Base-by-base conservation (phyloP, 2,329 filamentous ascomycete species). In the Didymella lethalis region DNA sequence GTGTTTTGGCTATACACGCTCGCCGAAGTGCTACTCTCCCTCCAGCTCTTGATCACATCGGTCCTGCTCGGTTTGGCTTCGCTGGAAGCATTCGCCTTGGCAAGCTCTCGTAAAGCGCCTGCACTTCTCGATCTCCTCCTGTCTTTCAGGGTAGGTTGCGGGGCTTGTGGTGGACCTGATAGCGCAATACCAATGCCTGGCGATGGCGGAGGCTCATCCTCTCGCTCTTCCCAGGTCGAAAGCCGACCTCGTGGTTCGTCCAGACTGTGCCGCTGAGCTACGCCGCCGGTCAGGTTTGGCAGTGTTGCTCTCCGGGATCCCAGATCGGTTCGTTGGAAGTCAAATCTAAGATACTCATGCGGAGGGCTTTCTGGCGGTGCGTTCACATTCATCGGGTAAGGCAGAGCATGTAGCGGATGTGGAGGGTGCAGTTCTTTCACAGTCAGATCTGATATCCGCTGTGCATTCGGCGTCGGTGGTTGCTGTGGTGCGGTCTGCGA, bases 361-460 rank as follows among this genome's bases (percentile, higher is more conserved):
- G 69, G 72, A 38, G 75, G 74, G 57, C 72, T 77, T 8, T 65
- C 59, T 52, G 74, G 70, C 18, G 76, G 75, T 8, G 75, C 75
- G 54, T 78, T 78, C 43, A 78, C 74, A 45, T 78, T 78, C 76
- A 78, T 78, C 1, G 76, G 76, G 49, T 76, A 78, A 0, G 76
- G 76, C 8, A 78, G 68, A 43, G 76, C 74, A 44, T 71, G 69
- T 11, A 76, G 60, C 8, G 75, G 75, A 57, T 77, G 74, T 54
- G 76, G 65, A 32, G 74, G 73, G 49, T 69, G 47, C 43, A 72
- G 54, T 55, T 75, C 73, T 53, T 70, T 62, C 25, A 76, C 67
- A 7, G 70, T 66, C n/a, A 77, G 48, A 47, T 75, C 69, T 4
- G 75, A 77, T 54, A 77, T 75, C n/a, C 74, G 70, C 31, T 68